Conservation (phyloP, 2,329 filamentous ascomycete species). For the Colletotrichum viniferum region DNA sequence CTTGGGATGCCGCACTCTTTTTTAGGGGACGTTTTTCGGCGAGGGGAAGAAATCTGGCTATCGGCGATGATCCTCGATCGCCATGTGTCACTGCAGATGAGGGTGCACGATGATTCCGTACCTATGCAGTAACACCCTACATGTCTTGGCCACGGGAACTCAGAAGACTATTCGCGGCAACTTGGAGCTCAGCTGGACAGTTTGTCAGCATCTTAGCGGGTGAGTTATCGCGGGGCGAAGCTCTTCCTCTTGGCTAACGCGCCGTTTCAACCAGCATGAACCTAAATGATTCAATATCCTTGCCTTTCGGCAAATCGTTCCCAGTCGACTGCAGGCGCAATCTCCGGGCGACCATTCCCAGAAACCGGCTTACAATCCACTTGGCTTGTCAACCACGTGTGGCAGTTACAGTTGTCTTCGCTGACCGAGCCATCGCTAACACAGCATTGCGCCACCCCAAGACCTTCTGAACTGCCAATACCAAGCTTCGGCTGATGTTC, state of each 20-base stretch:
- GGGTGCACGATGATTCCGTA: not conserved
- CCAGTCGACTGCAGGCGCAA: not conserved
- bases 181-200: not conserved
- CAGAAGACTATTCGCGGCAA: not conserved
- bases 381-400: not conserved
- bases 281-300: conserved; percentile 5
- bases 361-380: not conserved
- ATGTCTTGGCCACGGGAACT: not conserved
- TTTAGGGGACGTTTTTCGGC: not conserved
- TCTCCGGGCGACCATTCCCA: not conserved
- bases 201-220: not conserved
- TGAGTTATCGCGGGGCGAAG: not conserved
- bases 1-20: not conserved
- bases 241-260: not conserved
- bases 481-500: not conserved
- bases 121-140: not conserved
- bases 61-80: not conserved
- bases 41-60: not conserved
- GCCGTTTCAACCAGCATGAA: not conserved
- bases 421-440: conserved; percentile 12
- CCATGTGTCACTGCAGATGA: not conserved
- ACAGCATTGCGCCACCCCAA: not conserved
- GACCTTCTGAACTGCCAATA: not conserved
- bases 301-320: not conserved
- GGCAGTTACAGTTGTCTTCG: not conserved